A percentile compares a stretch with the other conserved stretches of the same genome.
Conservation (phyloP, 768 basidiomycete species). For the Crepidotus variabilis region DNA sequence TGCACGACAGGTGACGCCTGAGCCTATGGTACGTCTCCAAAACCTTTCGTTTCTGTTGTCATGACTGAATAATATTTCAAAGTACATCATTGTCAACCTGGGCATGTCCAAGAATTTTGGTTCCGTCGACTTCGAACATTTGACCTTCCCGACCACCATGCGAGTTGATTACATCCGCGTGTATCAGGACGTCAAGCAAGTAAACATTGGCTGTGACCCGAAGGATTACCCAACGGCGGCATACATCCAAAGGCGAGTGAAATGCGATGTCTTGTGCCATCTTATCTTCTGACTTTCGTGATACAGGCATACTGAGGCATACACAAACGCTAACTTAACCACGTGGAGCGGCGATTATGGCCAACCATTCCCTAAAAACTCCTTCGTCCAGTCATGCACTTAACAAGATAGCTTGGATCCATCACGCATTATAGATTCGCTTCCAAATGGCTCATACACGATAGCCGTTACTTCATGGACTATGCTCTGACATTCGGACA, state of each 20-base stretch:
- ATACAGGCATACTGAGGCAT: conserved; percentile 57
- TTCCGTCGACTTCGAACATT: conserved; percentile 63
- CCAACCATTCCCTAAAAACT: conserved; percentile 68
- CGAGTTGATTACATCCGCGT: conserved; percentile 86
- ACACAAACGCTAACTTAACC: conserved; percentile 76
- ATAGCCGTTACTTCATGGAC: neutral
- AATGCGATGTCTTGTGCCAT: neutral
- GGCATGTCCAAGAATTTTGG: conserved; percentile 84
- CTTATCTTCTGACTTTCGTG: conserved; percentile 2
- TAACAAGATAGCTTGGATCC: neutral
- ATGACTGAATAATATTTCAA: neutral
- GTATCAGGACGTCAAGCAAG: conserved; percentile 68
- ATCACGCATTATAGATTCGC: neutral
- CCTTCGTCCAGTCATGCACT: conserved; percentile 56
- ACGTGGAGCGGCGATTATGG: conserved; percentile 65
- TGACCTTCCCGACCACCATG: conserved; percentile 74
- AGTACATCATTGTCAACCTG: conserved; percentile 85
- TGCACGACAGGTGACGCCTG: conserved; percentile 69
- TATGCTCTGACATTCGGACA: neutral
- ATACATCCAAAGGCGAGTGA: conserved; percentile 75
- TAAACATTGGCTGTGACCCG: conserved; percentile 87
- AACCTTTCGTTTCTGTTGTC: conserved; percentile 1
- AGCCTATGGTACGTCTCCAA: conserved; percentile 63
- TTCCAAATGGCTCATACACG: neutral
- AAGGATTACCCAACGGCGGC: conserved; percentile 69